Percentiles rank a stretch among this genome's conserved stretches.
These are phyloP conservation scores for Anastatica hierochuntica DNA, from an alignment of 345 rosid genomes.

Conservation along the genomic window DNA sequence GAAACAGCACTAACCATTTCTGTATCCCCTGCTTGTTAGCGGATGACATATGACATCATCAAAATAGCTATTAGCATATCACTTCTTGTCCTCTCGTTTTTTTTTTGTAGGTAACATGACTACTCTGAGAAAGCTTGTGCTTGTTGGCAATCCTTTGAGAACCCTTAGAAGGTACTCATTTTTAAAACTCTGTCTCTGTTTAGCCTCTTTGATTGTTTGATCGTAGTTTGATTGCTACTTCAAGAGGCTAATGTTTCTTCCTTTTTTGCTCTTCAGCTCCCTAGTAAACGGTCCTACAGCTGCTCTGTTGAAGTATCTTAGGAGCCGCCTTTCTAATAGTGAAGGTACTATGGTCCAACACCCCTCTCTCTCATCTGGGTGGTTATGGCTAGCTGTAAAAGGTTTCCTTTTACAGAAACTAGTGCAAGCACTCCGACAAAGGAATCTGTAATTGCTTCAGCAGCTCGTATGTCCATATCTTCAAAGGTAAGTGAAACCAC, in stretches of 20 bases:
- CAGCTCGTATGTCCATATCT: slow-evolving; percentile 67
- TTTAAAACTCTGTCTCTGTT: slow-evolving; percentile 5
- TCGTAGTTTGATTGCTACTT: slow-evolving; percentile 15
- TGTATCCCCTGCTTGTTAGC: slow-evolving; percentile 7
- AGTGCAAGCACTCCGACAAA: slow-evolving; percentile 46
- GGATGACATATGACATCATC: background rate
- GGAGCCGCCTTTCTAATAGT: slow-evolving; percentile 65
- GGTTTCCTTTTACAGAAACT: slow-evolving; percentile 35
- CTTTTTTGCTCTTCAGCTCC: slow-evolving; percentile 40
- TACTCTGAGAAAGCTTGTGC: slow-evolving; percentile 63
- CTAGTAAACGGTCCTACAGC: slow-evolving; percentile 87
- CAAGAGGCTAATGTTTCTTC: background rate
- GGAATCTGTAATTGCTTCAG: slow-evolving; percentile 58
- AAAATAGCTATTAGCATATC: background rate
- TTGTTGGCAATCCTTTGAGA: slow-evolving; percentile 77
- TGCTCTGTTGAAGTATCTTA: slow-evolving; percentile 68
- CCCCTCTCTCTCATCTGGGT: slow-evolving; percentile 5
- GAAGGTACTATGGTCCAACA: slow-evolving; percentile 46
- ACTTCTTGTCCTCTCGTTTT: background rate
- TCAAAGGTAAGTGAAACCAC: slow-evolving; percentile 52
- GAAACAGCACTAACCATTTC: slow-evolving; percentile 10
- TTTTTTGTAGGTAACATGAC: slow-evolving; percentile 61
- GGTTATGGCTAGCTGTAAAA: slow-evolving; percentile 11
- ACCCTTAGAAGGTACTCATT: slow-evolving; percentile 64
- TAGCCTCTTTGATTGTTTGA: background rate